phyloP scores from a whole-genome alignment of 768 basidiomycete genomes.

The Naganishia kalamii region DNA sequence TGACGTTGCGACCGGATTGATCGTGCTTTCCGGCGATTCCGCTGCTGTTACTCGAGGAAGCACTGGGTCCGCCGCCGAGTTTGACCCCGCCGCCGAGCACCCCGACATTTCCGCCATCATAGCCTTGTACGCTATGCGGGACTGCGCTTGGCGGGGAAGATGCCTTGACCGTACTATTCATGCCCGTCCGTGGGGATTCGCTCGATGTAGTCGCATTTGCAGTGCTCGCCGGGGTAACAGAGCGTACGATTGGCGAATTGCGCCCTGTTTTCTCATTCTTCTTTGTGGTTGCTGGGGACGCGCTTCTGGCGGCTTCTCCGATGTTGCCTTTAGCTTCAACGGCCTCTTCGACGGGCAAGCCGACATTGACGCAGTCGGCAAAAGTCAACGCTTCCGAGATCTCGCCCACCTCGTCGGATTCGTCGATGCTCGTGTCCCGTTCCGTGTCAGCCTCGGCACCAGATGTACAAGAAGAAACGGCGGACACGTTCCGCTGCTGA shows the following conservation, averaged over 20 bases:
- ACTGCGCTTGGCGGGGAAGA: neutral
- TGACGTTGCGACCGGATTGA: neutral
- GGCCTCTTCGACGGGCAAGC: neutral
- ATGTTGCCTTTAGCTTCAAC: neutral
- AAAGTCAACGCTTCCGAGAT: neutral
- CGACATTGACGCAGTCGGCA: neutral
- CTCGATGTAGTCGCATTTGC: neutral
- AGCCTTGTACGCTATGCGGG: slow-evolving; percentile 37
- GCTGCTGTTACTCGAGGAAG: neutral
- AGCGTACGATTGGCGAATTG: neutral
- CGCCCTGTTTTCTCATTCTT: neutral
- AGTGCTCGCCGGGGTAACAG: neutral
- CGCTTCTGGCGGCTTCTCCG: neutral
- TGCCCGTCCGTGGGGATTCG: slow-evolving; percentile 14
- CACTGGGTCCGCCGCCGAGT: slow-evolving; percentile 38
- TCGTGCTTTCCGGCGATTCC: neutral
- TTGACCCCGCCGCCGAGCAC: slow-evolving; percentile 48
- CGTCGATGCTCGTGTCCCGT: slow-evolving; percentile 4
- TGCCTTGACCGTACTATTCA: slow-evolving; percentile 25
- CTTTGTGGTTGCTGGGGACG: neutral
- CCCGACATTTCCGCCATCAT: slow-evolving; percentile 47
- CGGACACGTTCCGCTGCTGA: neutral
- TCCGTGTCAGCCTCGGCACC: slow-evolving; percentile 11
- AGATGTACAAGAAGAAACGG: neutral
- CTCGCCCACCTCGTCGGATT: neutral